phyloP scores from a whole-genome alignment of 495 filamentous ascomycete genomes.

The Penicillium desertorum region DNA sequence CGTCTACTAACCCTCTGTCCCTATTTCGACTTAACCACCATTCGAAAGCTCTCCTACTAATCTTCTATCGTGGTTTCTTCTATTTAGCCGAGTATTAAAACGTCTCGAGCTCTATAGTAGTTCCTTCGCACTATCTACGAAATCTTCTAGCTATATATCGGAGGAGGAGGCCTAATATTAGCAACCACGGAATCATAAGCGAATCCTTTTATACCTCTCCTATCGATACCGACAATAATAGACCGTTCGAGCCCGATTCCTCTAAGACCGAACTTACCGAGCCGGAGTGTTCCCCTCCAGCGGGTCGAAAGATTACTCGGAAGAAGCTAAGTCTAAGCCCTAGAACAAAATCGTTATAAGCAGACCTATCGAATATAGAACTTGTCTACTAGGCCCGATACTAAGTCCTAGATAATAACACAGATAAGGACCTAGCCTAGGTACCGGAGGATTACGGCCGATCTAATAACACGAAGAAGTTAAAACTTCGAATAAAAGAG shows the following conservation, averaged over 20 bases:
- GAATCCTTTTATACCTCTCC: slow-evolving; percentile 16
- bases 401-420: slow-evolving; percentile 18
- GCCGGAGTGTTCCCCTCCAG: slow-evolving; percentile 8
- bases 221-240: slow-evolving; percentile 14
- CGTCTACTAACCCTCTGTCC: slow-evolving; percentile 9
- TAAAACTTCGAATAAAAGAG: slow-evolving; percentile 17
- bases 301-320: slow-evolving; percentile 14
- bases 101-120: slow-evolving; percentile 9
- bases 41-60: slow-evolving; percentile 10
- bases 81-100: slow-evolving; percentile 10
- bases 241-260: slow-evolving; percentile 16
- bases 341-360: slow-evolving; percentile 7
- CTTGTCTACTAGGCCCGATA: slow-evolving; percentile 14
- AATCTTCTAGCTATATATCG: slow-evolving; percentile 10
- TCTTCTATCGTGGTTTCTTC: slow-evolving; percentile 12
- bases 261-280: slow-evolving; percentile 22
- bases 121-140: slow-evolving; percentile 11
- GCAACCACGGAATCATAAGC: slow-evolving; percentile 15
- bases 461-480: slow-evolving; percentile 19
- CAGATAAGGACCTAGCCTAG: slow-evolving; percentile 18
- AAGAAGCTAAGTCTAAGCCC: slow-evolving; percentile 11
- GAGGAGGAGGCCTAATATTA: slow-evolving; percentile 3
- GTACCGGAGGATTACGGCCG: slow-evolving; percentile 16
- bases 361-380: slow-evolving; percentile 15
- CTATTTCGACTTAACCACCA: slow-evolving; percentile 14